Conservation (phyloP, 108 stramenopile species). For the Fragilaria radians region DNA sequence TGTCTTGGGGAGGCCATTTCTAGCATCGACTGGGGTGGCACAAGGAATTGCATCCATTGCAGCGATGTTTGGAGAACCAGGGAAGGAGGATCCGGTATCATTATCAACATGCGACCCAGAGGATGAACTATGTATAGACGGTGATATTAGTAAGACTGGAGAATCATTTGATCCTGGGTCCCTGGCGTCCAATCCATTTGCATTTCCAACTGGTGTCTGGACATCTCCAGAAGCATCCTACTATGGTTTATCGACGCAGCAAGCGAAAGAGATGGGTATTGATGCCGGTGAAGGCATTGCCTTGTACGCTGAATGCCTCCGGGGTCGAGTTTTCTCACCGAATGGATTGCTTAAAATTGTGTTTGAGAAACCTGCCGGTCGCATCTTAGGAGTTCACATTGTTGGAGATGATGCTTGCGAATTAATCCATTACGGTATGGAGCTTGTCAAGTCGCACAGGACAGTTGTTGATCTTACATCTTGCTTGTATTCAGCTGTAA, state of each 20-base stretch:
- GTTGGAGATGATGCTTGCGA: slow-evolving; percentile 83
- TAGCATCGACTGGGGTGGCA: slow-evolving; percentile 74
- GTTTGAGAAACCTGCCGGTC: slow-evolving; percentile 57
- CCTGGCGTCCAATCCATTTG: slow-evolving; percentile 74
- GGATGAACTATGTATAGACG: slow-evolving; percentile 22
- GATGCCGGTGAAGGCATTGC: slow-evolving; percentile 73
- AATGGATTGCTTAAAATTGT: slow-evolving; percentile 79
- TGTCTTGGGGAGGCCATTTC: slow-evolving; percentile 69
- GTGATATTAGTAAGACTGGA: slow-evolving; percentile 31
- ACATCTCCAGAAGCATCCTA: slow-evolving; percentile 69
- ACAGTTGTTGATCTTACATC: slow-evolving; percentile 52
- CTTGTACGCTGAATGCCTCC: slow-evolving; percentile 71
- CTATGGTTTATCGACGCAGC: slow-evolving; percentile 56
- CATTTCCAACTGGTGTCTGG: slow-evolving; percentile 82
- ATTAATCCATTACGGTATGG: slow-evolving; percentile 84
- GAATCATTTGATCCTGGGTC: slow-evolving; percentile 64
- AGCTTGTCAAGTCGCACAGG: slow-evolving; percentile 57
- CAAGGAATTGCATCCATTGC: slow-evolving; percentile 60
- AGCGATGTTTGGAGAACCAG: slow-evolving; percentile 42
- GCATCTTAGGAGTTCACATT: slow-evolving; percentile 76
- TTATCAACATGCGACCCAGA: background rate
- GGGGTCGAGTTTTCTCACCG: slow-evolving; percentile 73
- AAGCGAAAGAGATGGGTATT: slow-evolving; percentile 60
- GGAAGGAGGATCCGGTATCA: background rate
- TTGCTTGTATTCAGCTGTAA: slow-evolving; percentile 69